Evolutionary conservation across 2,329 filamentous ascomycete genomes (phyloP), one percentile per base, ranked within the genome.

Genomic region (Hymenoscyphus fraxineus): DNA sequence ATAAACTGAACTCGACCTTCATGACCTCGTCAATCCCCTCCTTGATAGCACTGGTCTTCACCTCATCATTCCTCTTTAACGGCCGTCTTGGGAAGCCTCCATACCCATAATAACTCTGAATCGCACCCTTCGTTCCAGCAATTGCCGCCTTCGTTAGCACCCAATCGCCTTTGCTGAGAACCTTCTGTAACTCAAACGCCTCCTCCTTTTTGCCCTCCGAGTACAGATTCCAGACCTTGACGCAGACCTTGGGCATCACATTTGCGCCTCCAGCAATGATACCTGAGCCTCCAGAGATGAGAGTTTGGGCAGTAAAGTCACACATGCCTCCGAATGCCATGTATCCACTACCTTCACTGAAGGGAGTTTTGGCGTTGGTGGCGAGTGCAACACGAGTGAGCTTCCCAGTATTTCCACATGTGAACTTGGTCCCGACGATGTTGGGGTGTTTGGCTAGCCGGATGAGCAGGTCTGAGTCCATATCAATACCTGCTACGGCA

Each of bases 401-500:
- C 80, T 96, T 96, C 68, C 92, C 92, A 0, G 91, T 95, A 81
- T 92, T 95, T 69, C 91, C 92, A 76, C 92, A 96, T 51, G 92
- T 96, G 82, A 96, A 96, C 78, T 96, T 96, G 63, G 91, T 93
- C 67, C 92, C 92, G 67, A 93, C 80, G 73, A 96, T 92, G 78
- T 96, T 96, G 69, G 88, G 86, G 78, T 96, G 92, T 75, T 87
- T 80, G 56, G 89, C 90, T 44, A 96, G 85, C 75, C 84, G 85
- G 79, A 95, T 92, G 73, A 96, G 85, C 65, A 94, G 83, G 76
- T 96, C 92, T 65, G 90, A 93, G 81, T 95, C 91, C 85, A 96
- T 89, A 77, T 96, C 92, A 73, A 96, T 90, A 60, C 92, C 92
- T 6, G 91, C 85, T 6, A 95, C 92, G 59, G 91, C 92, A 60